Conservation (phyloP, 2,329 filamentous ascomycete species). For the Geosmithia morbida region DNA sequence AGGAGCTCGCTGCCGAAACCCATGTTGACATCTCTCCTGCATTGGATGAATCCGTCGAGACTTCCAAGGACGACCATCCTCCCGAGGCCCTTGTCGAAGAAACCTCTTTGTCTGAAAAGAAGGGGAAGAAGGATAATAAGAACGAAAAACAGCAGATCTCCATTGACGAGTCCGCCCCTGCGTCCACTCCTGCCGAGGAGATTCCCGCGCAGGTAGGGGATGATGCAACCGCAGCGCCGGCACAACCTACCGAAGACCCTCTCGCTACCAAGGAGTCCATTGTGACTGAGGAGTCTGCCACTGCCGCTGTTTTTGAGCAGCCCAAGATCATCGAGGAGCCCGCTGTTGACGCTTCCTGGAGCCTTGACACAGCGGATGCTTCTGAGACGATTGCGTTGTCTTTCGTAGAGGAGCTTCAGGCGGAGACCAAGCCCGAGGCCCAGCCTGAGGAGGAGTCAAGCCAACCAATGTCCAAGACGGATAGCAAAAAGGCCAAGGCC, state of each 20-base stretch:
- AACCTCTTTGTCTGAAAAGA: not conserved
- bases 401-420: not conserved
- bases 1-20: slow-evolving; percentile 3
- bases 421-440: not conserved
- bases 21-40: not conserved
- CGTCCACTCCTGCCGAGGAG: not conserved
- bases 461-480: not conserved
- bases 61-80: slow-evolving; percentile 5
- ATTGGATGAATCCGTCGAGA: not conserved
- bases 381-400: not conserved
- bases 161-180: not conserved
- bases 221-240: not conserved
- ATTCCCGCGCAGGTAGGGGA: not conserved
- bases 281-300: not conserved
- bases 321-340: not conserved
- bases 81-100: slow-evolving; percentile 1
- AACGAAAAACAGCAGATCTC: not conserved
- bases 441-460: not conserved
- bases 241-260: not conserved
- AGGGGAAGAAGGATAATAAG: not conserved
- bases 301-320: not conserved
- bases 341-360: not conserved
- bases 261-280: not conserved
- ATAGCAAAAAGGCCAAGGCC: slow-evolving; percentile 16
- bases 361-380: not conserved